Evolutionary conservation across 352 stramenopile species (phyloP).

Genomic region (Globisporangium viniferum): DNA sequence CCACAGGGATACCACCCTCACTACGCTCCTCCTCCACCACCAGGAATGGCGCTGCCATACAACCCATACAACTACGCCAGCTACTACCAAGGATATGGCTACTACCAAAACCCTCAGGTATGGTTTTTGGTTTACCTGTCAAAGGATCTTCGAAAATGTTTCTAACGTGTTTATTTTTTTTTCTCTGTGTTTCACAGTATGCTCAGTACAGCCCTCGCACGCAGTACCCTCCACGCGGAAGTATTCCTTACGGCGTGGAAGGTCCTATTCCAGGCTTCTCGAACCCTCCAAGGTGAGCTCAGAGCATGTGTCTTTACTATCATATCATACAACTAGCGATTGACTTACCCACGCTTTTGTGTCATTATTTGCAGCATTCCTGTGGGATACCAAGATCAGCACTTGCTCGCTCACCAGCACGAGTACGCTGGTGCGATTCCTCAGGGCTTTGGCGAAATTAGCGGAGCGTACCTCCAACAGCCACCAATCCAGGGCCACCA

Average conservation of each 20-base stretch:
- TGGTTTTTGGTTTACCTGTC: background rate
- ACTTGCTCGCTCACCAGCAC: conserved; percentile 75
- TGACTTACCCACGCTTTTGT: conserved; percentile 4
- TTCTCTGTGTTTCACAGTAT: conserved; percentile 43
- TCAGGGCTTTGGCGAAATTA: conserved; percentile 85
- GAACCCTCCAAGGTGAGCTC: conserved; percentile 53
- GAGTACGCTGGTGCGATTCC: conserved; percentile 73
- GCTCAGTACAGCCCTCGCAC: conserved; percentile 84
- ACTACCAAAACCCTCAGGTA: conserved; percentile 87
- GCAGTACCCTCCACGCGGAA: conserved; percentile 81
- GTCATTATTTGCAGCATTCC: conserved; percentile 40
- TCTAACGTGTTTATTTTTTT: conserved; percentile 5
- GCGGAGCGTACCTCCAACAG: conserved; percentile 71
- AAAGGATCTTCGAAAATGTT: conserved; percentile 1
- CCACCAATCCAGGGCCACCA: conserved; percentile 43
- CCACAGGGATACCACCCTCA: conserved; percentile 80
- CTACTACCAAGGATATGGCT: conserved; percentile 86
- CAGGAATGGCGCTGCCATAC: conserved; percentile 84
- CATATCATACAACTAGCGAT: background rate
- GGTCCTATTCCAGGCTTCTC: conserved; percentile 77
- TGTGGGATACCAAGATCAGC: conserved; percentile 79
- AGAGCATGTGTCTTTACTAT: background rate
- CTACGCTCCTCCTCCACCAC: conserved; percentile 78
- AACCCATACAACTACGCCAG: conserved; percentile 87
- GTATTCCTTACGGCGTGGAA: conserved; percentile 81